Conservation (phyloP, 345 rosid species). For the Pistacia integerrima region DNA sequence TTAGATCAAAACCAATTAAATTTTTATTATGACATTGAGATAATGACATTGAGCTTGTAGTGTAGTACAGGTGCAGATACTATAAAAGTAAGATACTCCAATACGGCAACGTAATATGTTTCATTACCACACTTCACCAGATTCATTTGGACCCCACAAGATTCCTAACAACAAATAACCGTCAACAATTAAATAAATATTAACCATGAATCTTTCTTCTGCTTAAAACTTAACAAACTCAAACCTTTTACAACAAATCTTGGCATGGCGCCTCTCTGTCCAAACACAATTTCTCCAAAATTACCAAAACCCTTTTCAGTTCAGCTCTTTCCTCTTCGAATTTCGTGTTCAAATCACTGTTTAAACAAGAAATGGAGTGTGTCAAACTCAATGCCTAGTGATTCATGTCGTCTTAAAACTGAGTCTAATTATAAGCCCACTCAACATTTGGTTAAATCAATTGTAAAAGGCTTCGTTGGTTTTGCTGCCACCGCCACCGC, state of each 20-base stretch:
- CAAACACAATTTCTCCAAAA: slow-evolving; percentile 26
- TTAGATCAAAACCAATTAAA: too few species aligned
- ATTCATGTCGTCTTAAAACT: slow-evolving; percentile 21
- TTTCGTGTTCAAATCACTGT: slow-evolving; percentile 22
- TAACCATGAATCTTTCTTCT: background rate
- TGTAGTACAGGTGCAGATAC: background rate
- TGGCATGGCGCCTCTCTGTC: slow-evolving; percentile 42
- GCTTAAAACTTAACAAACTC: background rate
- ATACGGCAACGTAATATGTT: slow-evolving; percentile 43
- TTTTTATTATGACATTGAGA: too few species aligned
- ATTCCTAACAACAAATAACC: slow-evolving; percentile 32
- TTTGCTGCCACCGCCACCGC: slow-evolving; percentile 60
- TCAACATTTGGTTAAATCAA: slow-evolving; percentile 28
- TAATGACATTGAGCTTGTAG: background rate
- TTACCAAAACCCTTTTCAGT: slow-evolving; percentile 29
- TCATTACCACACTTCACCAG: slow-evolving; percentile 44
- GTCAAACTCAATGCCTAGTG: slow-evolving; percentile 18
- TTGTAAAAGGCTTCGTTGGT: slow-evolving; percentile 51
- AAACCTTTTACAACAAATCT: background rate
- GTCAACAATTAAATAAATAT: slow-evolving; percentile 25
- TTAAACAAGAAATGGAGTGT: slow-evolving; percentile 26
- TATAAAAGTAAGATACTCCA: slow-evolving; percentile 1
- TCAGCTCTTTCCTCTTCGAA: slow-evolving; percentile 23
- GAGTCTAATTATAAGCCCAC: slow-evolving; percentile 14
- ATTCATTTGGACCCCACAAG: slow-evolving; percentile 48